Percentiles rank a stretch among this genome's conserved stretches.
These are phyloP conservation scores for Neoascochyta sp. DNA, from an alignment of 2,329 filamentous ascomycete genomes.

Conservation along the genomic window DNA sequence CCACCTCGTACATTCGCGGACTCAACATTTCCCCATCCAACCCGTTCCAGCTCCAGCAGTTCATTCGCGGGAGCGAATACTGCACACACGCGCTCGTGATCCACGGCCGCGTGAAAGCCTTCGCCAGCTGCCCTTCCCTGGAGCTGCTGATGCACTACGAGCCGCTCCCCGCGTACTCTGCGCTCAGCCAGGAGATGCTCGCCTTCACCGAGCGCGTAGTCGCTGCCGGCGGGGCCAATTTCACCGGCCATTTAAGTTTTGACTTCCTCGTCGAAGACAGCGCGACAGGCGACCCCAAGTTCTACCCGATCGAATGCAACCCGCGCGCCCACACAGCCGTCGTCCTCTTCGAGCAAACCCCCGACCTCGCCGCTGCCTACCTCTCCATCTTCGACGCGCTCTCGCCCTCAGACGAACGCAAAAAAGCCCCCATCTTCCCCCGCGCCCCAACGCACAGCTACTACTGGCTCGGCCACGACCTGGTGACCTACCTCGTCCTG, in stretches of 20 bases:
- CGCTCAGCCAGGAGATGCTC: slow-evolving; percentile 58
- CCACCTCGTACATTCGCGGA: slow-evolving; percentile 51
- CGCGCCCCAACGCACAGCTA: slow-evolving; percentile 33
- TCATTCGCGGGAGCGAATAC: slow-evolving; percentile 60
- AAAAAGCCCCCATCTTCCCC: slow-evolving; percentile 14
- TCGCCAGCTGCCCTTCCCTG: slow-evolving; percentile 62
- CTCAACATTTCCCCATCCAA: slow-evolving; percentile 53
- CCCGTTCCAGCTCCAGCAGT: slow-evolving; percentile 68
- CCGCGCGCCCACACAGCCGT: slow-evolving; percentile 66
- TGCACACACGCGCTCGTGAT: slow-evolving; percentile 69
- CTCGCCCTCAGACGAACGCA: slow-evolving; percentile 7
- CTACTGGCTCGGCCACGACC: slow-evolving; percentile 68
- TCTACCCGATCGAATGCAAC: slow-evolving; percentile 70
- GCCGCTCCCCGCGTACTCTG: slow-evolving; percentile 53
- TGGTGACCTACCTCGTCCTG: slow-evolving; percentile 50
- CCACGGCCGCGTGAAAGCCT: slow-evolving; percentile 60
- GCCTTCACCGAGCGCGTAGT: slow-evolving; percentile 61
- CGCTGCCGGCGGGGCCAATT: slow-evolving; percentile 43
- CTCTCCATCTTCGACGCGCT: slow-evolving; percentile 19
- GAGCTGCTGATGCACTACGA: slow-evolving; percentile 65
- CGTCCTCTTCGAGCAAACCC: slow-evolving; percentile 52
- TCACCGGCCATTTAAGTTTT: slow-evolving; percentile 70
- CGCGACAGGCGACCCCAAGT: slow-evolving; percentile 34
- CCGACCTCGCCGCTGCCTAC: slow-evolving; percentile 28
- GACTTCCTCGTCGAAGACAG: slow-evolving; percentile 60